Conservation (phyloP, 2,329 filamentous ascomycete genomes). For the Grosmannia huntii region DNA sequence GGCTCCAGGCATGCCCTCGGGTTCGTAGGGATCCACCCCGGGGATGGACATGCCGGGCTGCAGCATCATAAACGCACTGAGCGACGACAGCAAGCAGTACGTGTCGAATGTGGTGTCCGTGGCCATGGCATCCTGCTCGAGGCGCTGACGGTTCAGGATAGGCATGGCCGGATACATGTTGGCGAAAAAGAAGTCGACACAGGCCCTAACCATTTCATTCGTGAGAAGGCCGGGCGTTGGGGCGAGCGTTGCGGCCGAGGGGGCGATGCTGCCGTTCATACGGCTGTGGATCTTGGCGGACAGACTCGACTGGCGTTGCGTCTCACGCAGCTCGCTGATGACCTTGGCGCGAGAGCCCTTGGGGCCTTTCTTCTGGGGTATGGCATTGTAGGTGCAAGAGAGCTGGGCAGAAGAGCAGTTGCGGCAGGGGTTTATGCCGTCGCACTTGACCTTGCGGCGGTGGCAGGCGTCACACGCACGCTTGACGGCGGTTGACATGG, state of each 20-base stretch:
- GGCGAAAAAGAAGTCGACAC: constrained; percentile 55
- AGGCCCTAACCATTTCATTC: constrained; percentile 50
- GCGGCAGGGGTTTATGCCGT: constrained; percentile 56
- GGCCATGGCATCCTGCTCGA: constrained; percentile 46
- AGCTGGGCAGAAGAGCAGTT: constrained; percentile 57
- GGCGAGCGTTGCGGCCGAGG: constrained; percentile 27
- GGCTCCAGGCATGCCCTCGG: constrained; percentile 43
- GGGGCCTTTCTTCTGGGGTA: constrained; percentile 64
- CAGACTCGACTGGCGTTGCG: constrained; percentile 52
- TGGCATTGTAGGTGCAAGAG: constrained; percentile 60
- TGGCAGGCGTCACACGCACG: constrained; percentile 62
- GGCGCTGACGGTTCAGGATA: constrained; percentile 43
- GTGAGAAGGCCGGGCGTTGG: constrained; percentile 50
- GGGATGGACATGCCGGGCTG: constrained; percentile 51
- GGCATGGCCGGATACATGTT: constrained; percentile 53
- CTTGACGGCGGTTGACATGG: constrained; percentile 40
- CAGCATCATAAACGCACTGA: constrained; percentile 56
- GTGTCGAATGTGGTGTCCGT: constrained; percentile 50
- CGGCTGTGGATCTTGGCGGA: constrained; percentile 48
- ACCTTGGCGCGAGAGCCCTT: constrained; percentile 65
- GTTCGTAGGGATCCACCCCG: constrained; percentile 39
- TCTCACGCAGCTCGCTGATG: constrained; percentile 59
- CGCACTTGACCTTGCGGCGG: constrained; percentile 63
- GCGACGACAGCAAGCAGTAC: constrained; percentile 51
- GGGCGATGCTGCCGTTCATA: constrained; percentile 40